Base-by-base conservation (phyloP, 352 stramenopile species). In the Aphanomyces cochlioides region DNA sequence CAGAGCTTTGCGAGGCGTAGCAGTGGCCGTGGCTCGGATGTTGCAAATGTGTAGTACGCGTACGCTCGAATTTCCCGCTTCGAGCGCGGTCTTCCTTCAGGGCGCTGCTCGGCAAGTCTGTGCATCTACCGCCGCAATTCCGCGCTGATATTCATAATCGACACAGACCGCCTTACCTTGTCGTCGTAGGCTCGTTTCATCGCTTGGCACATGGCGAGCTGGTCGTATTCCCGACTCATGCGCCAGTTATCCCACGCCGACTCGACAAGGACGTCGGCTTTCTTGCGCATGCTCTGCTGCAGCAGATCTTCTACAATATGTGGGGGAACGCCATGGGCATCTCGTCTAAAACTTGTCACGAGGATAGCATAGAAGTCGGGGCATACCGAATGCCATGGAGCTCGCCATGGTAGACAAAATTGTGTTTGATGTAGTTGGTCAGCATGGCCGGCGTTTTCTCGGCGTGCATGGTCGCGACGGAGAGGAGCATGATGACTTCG, bases 1-100 rank as follows among this genome's bases (percentile, higher is more conserved):
- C 83, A 93, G 21, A 93, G 69, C 68, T 90, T 93, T 8, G 79
- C 78, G 12, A 93, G 77, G 1, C 83, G 76, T 47, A 84, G 77
- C 50, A 88, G 78, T 2, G 74, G 69, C 43, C 87, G 79, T 66
- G 77, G 81, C 19, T 73, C 76, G 4, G 91, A 84, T 54, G 82
- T 77, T 4, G 85, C 70, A 64, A 85, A 86, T 12, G 87, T 72
- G 38, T 90, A 88, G 61, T 88, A 90, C 21, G 80, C 72, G 47
- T 87, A 65, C 0, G 81, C 84, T 1, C 84, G 79, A 43, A 78
- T 72, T 56, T 86, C 81, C 47, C 90, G 90, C 37, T 80, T 79
- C 0, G 83, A 88, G 6, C 75, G 37, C 78, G 74, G 4, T 77
- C 72, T 19, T 78, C 71, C 34, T n/a, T 75, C 72, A 28, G 28